A percentile compares a stretch with the other conserved stretches of the same genome.
These are phyloP conservation scores for Malassezia restricta DNA, from an alignment of 1,284 basidiomycete species.

Conservation along the genomic window DNA sequence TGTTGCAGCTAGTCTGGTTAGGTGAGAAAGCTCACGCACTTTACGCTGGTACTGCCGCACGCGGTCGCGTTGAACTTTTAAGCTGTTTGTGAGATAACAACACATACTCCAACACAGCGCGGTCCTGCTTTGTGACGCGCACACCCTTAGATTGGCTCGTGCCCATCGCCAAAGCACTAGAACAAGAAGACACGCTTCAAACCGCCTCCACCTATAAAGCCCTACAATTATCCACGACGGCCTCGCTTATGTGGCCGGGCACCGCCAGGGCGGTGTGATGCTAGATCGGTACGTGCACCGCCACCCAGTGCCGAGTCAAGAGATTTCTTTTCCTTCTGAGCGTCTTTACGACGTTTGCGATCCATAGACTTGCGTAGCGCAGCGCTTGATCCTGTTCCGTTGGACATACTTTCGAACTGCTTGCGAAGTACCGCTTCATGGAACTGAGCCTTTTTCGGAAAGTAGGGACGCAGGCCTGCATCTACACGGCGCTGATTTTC, in stretches of 20 bases:
- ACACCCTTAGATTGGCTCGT: conserved; percentile 23
- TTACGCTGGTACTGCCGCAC: conserved; percentile 87
- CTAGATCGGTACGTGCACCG: conserved; percentile 8
- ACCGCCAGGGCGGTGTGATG: not conserved
- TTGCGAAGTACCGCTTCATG: conserved; percentile 7
- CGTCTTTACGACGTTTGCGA: conserved; percentile 10
- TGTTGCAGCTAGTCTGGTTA: conserved; percentile 61
- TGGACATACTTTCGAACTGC: conserved; percentile 13
- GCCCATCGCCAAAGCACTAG: conserved; percentile 19
- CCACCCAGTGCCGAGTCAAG: conserved; percentile 14
- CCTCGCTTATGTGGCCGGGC: conserved; percentile 11
- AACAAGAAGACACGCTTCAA: too few species aligned
- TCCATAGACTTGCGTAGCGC: conserved; percentile 15
- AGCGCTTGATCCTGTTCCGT: not conserved
- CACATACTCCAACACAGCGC: conserved; percentile 79
- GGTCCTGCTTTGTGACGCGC: conserved; percentile 83
- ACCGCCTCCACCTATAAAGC: too few species aligned
- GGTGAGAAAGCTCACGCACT: conserved; percentile 49
- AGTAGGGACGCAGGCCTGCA: conserved; percentile 53
- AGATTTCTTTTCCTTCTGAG: conserved; percentile 10
- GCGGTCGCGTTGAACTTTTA: conserved; percentile 91
- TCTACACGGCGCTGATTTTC: conserved; percentile 38
- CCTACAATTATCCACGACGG: conserved; percentile 5
- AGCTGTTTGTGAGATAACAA: conserved; percentile 48
- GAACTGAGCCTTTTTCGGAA: conserved; percentile 58